phyloP scores from a whole-genome alignment of 345 rosid species.

The Populus pruinosa region DNA sequence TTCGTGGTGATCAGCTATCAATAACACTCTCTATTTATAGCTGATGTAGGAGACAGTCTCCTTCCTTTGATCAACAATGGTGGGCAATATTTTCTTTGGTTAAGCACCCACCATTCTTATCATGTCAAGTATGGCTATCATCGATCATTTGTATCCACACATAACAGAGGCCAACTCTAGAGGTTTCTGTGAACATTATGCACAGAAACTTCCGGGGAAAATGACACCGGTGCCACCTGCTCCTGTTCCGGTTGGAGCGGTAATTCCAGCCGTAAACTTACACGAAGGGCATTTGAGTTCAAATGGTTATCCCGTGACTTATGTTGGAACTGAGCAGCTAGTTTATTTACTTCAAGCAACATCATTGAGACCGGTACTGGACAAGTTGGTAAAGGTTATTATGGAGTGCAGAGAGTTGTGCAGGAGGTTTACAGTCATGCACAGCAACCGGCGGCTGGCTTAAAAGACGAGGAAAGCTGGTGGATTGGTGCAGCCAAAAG shows the following conservation, averaged over 20 bases:
- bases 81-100: no score
- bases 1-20: no score
- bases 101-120: no score
- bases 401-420: conserved; percentile 41
- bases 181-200: conserved; percentile 22
- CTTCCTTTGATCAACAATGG: no score
- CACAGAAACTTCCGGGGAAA: conserved; percentile 24
- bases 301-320: conserved; percentile 17
- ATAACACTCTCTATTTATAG: no score
- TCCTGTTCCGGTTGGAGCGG: conserved; percentile 27
- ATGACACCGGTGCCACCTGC: conserved; percentile 15
- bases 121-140: no score
- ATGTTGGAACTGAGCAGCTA: conserved; percentile 36
- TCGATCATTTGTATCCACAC: no score
- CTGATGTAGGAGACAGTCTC: no score
- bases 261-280: conserved; percentile 24
- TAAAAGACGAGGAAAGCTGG: conserved; percentile 14
- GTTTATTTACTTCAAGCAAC: conserved; percentile 39
- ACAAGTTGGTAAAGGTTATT: conserved; percentile 36
- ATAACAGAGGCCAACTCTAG: conserved; percentile 24
- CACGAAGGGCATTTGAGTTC: conserved; percentile 36
- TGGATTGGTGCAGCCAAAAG: conserved; percentile 28
- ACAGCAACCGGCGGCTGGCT: conserved; percentile 20
- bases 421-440: conserved; percentile 35
- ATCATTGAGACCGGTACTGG: conserved; percentile 30